phyloP scores from a whole-genome alignment of 2,329 filamentous ascomycete species.

The Ascomycota sp. region DNA sequence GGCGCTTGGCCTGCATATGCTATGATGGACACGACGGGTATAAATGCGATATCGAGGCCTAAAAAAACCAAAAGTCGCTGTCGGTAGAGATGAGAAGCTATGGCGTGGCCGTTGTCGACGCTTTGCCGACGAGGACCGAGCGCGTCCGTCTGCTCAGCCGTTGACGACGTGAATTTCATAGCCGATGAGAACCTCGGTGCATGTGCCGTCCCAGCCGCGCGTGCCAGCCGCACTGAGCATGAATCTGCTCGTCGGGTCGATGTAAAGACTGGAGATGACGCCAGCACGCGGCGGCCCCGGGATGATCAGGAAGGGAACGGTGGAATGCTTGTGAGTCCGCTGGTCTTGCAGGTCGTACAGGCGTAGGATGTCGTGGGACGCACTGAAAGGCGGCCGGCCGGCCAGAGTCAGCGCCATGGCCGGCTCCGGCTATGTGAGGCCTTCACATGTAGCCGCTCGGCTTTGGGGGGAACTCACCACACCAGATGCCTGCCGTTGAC shows the following conservation, averaged over 20 bases:
- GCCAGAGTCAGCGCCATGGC: slow-evolving; percentile 7
- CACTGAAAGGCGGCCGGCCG: slow-evolving; percentile 25
- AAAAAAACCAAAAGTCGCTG: too few species aligned
- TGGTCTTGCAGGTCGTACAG: slow-evolving; percentile 70
- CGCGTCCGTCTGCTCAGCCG: not conserved
- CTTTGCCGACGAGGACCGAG: too few species aligned
- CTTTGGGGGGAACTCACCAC: slow-evolving; percentile 34
- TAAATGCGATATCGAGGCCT: too few species aligned
- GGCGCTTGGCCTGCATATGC: too few species aligned
- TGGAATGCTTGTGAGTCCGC: slow-evolving; percentile 46
- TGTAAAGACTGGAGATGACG: slow-evolving; percentile 66
- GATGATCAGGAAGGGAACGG: slow-evolving; percentile 88
- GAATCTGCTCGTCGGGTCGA: slow-evolving; percentile 74
- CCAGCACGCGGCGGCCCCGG: slow-evolving; percentile 69
- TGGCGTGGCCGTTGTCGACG: too few species aligned
- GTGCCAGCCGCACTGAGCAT: slow-evolving; percentile 88
- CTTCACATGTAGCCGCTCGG: too few species aligned
- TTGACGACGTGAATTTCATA: slow-evolving; percentile 52
- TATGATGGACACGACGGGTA: too few species aligned
- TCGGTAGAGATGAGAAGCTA: not conserved
- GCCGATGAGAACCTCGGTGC: slow-evolving; percentile 77
- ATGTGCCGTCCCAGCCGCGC: slow-evolving; percentile 80
- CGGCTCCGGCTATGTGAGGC: too few species aligned
- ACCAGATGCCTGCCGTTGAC: slow-evolving; percentile 80
- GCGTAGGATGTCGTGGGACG: slow-evolving; percentile 80